Evolutionary conservation across 1,284 basidiomycete genomes (phyloP).

Genomic region (Porodaedalea pini): DNA sequence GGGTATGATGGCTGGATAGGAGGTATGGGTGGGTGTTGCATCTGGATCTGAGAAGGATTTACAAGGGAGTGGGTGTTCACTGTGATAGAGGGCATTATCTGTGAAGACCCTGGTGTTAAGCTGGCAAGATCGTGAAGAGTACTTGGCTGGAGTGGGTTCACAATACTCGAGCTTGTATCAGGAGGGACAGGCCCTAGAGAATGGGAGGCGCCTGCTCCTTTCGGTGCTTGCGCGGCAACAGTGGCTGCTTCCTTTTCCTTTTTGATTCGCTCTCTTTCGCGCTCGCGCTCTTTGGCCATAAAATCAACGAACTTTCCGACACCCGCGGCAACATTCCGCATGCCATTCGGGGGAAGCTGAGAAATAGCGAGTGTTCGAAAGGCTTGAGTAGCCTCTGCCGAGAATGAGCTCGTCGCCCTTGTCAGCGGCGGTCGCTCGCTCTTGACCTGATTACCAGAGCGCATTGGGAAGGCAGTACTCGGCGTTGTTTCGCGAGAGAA

Average conservation of each 20-base stretch:
- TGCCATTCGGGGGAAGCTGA: constrained; percentile 30
- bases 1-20: constrained; percentile 13
- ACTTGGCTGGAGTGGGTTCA: not conserved
- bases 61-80: constrained; percentile 9
- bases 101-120: not conserved
- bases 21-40: not conserved
- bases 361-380: constrained; percentile 32
- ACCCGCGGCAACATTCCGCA: constrained; percentile 49
- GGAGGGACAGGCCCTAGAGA: not conserved
- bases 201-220: not conserved
- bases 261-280: constrained; percentile 65
- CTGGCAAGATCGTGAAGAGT: not conserved
- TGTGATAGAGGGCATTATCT: not conserved
- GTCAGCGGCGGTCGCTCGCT: constrained; percentile 15
- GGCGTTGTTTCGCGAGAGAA: constrained; percentile 28
- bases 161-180: not conserved
- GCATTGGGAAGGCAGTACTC: constrained; percentile 27
- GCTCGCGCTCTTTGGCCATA: constrained; percentile 65
- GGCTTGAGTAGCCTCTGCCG: constrained; percentile 29
- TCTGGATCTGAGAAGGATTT: constrained; percentile 1
- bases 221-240: not conserved
- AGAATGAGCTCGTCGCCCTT: constrained; percentile 40
- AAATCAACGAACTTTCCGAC: constrained; percentile 66
- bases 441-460: constrained; percentile 24
- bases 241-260: constrained; percentile 47